A percentile compares a stretch with the other conserved stretches of the same genome.
phyloP scores from a whole-genome alignment of 1,139 yeast species.

The Diutina ranongensis region DNA sequence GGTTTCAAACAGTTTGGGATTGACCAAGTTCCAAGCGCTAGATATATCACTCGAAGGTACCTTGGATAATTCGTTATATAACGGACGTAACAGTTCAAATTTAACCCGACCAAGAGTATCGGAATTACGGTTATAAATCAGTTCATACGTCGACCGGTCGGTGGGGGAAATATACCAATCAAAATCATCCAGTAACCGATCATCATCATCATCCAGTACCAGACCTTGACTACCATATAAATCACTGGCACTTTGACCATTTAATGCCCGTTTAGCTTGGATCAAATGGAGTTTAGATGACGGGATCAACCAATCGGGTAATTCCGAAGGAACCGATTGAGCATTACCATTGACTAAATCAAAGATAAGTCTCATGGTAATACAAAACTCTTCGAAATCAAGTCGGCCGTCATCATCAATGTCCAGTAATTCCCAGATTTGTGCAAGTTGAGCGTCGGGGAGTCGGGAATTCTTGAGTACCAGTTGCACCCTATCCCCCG shows the following conservation, averaged over 20 bases:
- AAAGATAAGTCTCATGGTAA: constrained; percentile 89
- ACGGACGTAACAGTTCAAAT: constrained; percentile 57
- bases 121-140: constrained; percentile 62
- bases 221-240: background rate
- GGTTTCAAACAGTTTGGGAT: constrained; percentile 77
- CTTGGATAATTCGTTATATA: constrained; percentile 55
- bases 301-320: constrained; percentile 91
- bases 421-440: constrained; percentile 88
- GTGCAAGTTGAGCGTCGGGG: constrained; percentile 60
- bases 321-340: constrained; percentile 47
- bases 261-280: constrained; percentile 65
- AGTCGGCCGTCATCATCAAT: constrained; percentile 84
- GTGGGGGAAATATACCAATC: constrained; percentile 96
- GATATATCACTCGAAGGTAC: constrained; percentile 84
- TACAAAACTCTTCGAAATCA: constrained; percentile 96
- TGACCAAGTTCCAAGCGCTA: constrained; percentile 90
- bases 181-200: constrained; percentile 52
- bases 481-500: constrained; percentile 78
- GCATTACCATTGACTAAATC: constrained; percentile 76
- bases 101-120: constrained; percentile 78
- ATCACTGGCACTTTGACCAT: constrained; percentile 17
- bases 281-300: constrained; percentile 76
- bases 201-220: constrained; percentile 37
- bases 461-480: constrained; percentile 85
- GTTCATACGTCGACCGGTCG: constrained; percentile 68